These are phyloP conservation scores for Trypanosoma theileri DNA, from an alignment of 208 protist genomes.

Conservation along the genomic window DNA sequence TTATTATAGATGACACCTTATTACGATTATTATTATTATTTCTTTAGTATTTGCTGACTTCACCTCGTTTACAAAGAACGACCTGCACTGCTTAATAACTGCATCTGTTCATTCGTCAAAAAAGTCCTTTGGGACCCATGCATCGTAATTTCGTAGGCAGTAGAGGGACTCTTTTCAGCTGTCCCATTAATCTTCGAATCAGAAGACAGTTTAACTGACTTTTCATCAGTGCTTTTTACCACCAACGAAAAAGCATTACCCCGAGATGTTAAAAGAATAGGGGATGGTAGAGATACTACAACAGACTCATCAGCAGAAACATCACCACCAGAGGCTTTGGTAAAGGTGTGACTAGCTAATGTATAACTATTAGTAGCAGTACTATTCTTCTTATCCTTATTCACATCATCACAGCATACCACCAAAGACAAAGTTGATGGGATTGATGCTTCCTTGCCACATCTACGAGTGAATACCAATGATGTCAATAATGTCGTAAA, in stretches of 20 bases:
- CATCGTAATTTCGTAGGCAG: not conserved
- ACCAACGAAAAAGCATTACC: conserved; percentile 9
- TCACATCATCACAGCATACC: not conserved
- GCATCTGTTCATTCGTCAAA: conserved; percentile 11
- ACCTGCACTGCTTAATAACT: not conserved
- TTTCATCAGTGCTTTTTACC: conserved; percentile 2
- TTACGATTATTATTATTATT: not conserved
- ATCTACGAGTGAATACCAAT: conserved; percentile 3
- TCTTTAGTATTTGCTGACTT: not conserved
- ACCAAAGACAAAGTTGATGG: conserved; percentile 5
- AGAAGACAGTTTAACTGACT: not conserved
- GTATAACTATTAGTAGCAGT: conserved; percentile 1
- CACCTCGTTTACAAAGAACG: no score
- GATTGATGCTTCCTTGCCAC: not conserved
- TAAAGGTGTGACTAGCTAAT: not conserved
- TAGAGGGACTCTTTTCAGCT: not conserved
- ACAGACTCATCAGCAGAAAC: not conserved
- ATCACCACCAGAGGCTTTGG: not conserved
- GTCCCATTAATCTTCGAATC: not conserved
- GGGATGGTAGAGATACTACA: conserved; percentile 4
- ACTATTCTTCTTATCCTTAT: not conserved
- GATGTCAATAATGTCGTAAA: not conserved
- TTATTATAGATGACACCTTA: no score
- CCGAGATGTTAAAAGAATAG: conserved; percentile 7
- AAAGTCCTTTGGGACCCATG: conserved; percentile 7